A percentile compares a stretch with the other conserved stretches of the same genome.
Evolutionary conservation across 2,329 filamentous ascomycete species (phyloP).

Genomic region (Sclerotinia borealis): DNA sequence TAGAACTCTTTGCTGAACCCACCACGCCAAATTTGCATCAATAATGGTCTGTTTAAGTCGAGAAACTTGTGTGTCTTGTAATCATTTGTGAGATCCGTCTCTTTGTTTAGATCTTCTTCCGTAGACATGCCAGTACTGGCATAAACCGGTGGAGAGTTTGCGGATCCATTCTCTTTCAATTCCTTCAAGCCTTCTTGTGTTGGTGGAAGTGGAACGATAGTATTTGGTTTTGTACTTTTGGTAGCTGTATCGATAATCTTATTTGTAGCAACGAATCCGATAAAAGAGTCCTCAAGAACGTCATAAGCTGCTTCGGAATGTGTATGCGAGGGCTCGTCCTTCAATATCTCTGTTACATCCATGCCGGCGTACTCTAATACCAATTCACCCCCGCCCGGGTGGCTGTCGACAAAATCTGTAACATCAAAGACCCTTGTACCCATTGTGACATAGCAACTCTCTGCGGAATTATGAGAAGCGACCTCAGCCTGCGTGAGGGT

Average conservation of each 20-base stretch:
- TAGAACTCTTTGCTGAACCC: slow-evolving; percentile 96
- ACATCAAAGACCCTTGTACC: slow-evolving; percentile 91
- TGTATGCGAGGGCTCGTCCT: slow-evolving; percentile 73
- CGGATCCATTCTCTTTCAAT: slow-evolving; percentile 35
- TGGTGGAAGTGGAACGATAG: slow-evolving; percentile 48
- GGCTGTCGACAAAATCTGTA: slow-evolving; percentile 81
- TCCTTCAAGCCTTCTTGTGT: slow-evolving; percentile 42
- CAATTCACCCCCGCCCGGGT: slow-evolving; percentile 84
- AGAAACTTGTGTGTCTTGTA: slow-evolving; percentile 92
- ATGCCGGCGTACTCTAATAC: slow-evolving; percentile 86
- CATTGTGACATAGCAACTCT: slow-evolving; percentile 90
- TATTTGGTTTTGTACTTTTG: slow-evolving; percentile 33
- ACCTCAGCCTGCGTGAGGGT: slow-evolving; percentile 78
- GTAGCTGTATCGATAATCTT: slow-evolving; percentile 34
- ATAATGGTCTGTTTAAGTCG: slow-evolving; percentile 76
- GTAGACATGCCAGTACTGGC: slow-evolving; percentile 76
- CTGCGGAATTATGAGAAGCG: slow-evolving; percentile 66
- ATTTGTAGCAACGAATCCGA: slow-evolving; percentile 70
- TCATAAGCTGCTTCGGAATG: slow-evolving; percentile 96
- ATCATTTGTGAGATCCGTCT: slow-evolving; percentile 71
- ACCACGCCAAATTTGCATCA: slow-evolving; percentile 82
- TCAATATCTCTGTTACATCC: slow-evolving; percentile 76
- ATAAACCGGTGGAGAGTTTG: slow-evolving; percentile 40
- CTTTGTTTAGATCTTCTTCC: slow-evolving; percentile 78
- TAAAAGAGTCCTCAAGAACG: slow-evolving; percentile 77